phyloP scores from a whole-genome alignment of 352 stramenopile species.

The Thalassiosira oceanica region DNA sequence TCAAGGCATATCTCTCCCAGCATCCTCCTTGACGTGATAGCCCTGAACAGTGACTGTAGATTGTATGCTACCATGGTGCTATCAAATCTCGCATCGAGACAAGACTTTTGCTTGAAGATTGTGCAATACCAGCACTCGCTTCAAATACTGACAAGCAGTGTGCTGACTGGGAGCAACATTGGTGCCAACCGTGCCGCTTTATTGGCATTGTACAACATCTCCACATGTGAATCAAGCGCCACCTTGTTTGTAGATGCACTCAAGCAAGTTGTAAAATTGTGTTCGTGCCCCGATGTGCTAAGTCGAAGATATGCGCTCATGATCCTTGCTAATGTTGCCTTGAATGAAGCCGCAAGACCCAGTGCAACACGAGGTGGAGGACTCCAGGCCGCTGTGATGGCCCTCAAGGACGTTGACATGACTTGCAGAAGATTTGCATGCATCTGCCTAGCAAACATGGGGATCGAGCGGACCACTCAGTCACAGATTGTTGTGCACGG shows the following conservation, averaged over 20 bases:
- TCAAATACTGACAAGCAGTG: slow-evolving; percentile 82
- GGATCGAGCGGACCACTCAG: slow-evolving; percentile 87
- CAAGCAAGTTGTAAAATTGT: slow-evolving; percentile 85
- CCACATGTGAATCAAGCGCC: slow-evolving; percentile 89
- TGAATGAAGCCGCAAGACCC: slow-evolving; percentile 88
- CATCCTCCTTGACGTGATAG: slow-evolving; percentile 84
- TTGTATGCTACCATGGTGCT: slow-evolving; percentile 92
- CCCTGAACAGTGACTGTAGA: slow-evolving; percentile 83
- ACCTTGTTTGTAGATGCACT: slow-evolving; percentile 87
- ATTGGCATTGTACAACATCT: slow-evolving; percentile 94
- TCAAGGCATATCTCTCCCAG: slow-evolving; percentile 72
- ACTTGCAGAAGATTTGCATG: slow-evolving; percentile 88
- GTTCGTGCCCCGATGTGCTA: slow-evolving; percentile 86
- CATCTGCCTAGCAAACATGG: slow-evolving; percentile 93
- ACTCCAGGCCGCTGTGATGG: slow-evolving; percentile 86
- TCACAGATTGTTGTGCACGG: slow-evolving; percentile 91
- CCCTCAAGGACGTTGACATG: slow-evolving; percentile 88
- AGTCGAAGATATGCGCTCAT: slow-evolving; percentile 93
- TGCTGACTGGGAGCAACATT: slow-evolving; percentile 68
- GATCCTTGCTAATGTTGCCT: slow-evolving; percentile 93
- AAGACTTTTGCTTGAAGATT: slow-evolving; percentile 86
- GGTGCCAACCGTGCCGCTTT: slow-evolving; percentile 82
- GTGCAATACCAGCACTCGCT: slow-evolving; percentile 86
- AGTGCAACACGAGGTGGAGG: slow-evolving; percentile 87
- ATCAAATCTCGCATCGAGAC: slow-evolving; percentile 89